These are phyloP conservation scores for Pleurotus djamor DNA, from an alignment of 768 basidiomycete genomes.

Conservation along the genomic window DNA sequence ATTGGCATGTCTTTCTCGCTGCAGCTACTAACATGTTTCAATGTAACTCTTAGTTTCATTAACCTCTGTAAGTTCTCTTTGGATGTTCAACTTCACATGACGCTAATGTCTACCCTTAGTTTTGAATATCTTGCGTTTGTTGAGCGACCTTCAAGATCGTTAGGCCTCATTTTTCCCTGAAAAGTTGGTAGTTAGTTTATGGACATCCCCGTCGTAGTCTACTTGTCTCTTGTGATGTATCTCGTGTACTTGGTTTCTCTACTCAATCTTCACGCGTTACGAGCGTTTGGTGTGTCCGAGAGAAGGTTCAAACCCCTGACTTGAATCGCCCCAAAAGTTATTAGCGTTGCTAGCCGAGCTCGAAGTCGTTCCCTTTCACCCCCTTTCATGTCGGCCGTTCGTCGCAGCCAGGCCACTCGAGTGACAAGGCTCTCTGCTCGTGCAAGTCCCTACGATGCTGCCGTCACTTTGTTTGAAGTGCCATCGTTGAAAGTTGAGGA, in stretches of 20 bases:
- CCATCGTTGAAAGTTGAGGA: conserved; percentile 2
- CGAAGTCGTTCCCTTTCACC: conserved; percentile 44
- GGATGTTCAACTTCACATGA: background rate
- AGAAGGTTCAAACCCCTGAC: too few species aligned
- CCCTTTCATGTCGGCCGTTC: conserved; percentile 25
- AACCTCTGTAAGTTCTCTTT: conserved; percentile 71
- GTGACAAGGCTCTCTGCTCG: conserved; percentile 31
- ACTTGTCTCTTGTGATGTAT: too few species aligned
- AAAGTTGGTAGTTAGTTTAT: too few species aligned
- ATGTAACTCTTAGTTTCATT: conserved; percentile 56
- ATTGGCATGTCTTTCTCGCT: background rate
- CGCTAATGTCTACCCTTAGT: conserved; percentile 39
- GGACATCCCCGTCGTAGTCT: too few species aligned
- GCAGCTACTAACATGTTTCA: background rate
- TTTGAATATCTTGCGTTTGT: conserved; percentile 80
- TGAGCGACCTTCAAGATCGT: conserved; percentile 59
- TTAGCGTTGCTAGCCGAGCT: too few species aligned
- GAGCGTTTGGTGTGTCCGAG: too few species aligned
- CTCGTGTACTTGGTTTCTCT: background rate
- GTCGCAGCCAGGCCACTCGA: conserved; percentile 22
- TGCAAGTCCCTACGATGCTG: conserved; percentile 40
- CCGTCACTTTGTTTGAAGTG: conserved; percentile 38
- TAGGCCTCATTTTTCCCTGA: conserved; percentile 16
- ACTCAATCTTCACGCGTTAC: background rate
- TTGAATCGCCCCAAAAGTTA: too few species aligned